Evolutionary conservation across 2,329 filamentous ascomycete genomes (phyloP).

Genomic region (Paraphoma sp.): DNA sequence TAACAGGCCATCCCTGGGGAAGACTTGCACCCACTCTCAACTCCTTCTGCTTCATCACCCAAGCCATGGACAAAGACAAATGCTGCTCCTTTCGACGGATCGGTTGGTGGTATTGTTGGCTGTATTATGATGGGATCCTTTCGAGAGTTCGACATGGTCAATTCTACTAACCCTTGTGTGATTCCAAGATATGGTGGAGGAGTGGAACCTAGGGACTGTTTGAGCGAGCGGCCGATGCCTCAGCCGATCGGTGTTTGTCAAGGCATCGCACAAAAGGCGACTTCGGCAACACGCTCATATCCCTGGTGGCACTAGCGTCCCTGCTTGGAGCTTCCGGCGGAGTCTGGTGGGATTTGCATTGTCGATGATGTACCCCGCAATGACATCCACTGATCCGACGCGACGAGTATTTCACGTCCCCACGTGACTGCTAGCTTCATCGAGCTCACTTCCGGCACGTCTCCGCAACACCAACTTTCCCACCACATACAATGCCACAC

Average conservation of each 20-base stretch:
- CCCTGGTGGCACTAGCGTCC: no score
- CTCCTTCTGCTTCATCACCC: slow-evolving; percentile 55
- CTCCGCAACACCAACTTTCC: slow-evolving; percentile 8
- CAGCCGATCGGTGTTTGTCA: no score
- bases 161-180: neutral
- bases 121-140: slow-evolving; percentile 47
- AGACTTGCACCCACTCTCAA: slow-evolving; percentile 42
- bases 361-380: slow-evolving; percentile 15
- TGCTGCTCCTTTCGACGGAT: slow-evolving; percentile 49
- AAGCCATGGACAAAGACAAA: slow-evolving; percentile 57
- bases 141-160: slow-evolving; percentile 9
- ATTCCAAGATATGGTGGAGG: neutral
- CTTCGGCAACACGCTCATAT: no score
- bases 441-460: slow-evolving; percentile 8
- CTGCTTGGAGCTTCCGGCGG: no score
- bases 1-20: neutral
- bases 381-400: slow-evolving; percentile 1
- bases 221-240: no score
- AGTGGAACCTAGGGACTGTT: no score
- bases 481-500: slow-evolving; percentile 62
- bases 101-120: slow-evolving; percentile 40
- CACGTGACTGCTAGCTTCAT: slow-evolving; percentile 20
- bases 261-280: no score
- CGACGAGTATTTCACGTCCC: slow-evolving; percentile 7
- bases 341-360: no score